Conservation (phyloP, 1,284 basidiomycete species). For the Irpex sp. region DNA sequence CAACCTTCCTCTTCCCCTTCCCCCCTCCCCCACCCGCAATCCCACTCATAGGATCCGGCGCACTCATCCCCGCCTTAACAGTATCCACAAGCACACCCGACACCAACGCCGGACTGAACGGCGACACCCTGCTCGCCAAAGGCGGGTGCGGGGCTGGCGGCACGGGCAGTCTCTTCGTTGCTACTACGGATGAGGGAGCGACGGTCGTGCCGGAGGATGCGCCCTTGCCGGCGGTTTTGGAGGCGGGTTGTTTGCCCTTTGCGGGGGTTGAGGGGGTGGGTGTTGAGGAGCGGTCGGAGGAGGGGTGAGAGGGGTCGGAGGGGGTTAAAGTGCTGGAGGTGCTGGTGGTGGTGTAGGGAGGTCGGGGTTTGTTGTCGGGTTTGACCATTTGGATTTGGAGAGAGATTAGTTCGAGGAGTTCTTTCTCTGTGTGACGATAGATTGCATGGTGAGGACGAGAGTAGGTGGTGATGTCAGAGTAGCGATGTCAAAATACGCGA, state of each 20-base stretch:
- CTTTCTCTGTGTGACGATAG: slow-evolving; percentile 58
- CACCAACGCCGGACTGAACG: slow-evolving; percentile 69
- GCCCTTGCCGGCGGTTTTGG: slow-evolving; percentile 30
- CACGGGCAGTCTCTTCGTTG: slow-evolving; percentile 37
- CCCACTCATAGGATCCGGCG: slow-evolving; percentile 43
- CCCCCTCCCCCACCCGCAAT: slow-evolving; percentile 43
- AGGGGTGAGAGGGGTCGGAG: slow-evolving; percentile 19
- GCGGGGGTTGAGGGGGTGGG: slow-evolving; percentile 21
- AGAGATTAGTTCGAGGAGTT: slow-evolving; percentile 75
- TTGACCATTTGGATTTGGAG: slow-evolving; percentile 72
- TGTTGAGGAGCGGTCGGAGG: slow-evolving; percentile 21
- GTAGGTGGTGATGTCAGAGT: neutral
- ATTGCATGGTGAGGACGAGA: neutral
- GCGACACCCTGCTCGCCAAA: slow-evolving; percentile 51
- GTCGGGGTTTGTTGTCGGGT: slow-evolving; percentile 66
- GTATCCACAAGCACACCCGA: slow-evolving; percentile 73
- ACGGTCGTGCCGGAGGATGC: slow-evolving; percentile 20
- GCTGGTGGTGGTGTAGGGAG: slow-evolving; percentile 50
- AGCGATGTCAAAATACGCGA: no score
- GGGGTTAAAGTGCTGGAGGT: no score
- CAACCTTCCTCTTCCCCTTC: slow-evolving; percentile 77
- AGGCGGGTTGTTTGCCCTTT: slow-evolving; percentile 41
- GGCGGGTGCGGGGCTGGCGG: slow-evolving; percentile 54
- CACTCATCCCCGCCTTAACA: slow-evolving; percentile 75
- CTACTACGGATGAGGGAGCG: slow-evolving; percentile 22